A percentile compares a stretch with the other conserved stretches of the same genome.
phyloP scores from a whole-genome alignment of 805 yeast species.

The Teunomyces panamensis region DNA sequence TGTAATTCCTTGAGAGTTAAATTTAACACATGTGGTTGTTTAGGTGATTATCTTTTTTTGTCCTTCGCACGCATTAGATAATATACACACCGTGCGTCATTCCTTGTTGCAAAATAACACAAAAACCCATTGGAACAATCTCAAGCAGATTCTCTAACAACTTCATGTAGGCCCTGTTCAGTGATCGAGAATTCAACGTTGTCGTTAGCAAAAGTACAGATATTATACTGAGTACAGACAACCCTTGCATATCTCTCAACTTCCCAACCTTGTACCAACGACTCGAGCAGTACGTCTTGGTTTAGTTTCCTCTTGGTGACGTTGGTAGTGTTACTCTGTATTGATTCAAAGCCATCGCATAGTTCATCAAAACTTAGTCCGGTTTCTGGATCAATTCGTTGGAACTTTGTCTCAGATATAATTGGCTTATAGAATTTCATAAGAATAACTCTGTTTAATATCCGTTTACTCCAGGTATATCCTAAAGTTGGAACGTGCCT shows the following conservation, averaged over 20 bases:
- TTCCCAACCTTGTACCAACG: conserved; percentile 22
- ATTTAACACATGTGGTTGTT: conserved; percentile 9
- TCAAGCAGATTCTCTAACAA: neutral
- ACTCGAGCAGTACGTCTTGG: neutral
- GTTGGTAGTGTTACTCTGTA: neutral
- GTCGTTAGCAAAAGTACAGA: conserved; percentile 1
- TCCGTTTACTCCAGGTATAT: conserved; percentile 29
- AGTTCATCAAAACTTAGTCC: conserved; percentile 12
- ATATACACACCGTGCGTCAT: conserved; percentile 1
- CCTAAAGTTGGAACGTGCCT: conserved; percentile 32
- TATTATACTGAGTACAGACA: conserved; percentile 12
- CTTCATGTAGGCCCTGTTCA: conserved; percentile 14
- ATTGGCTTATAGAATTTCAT: conserved; percentile 28
- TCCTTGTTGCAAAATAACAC: neutral
- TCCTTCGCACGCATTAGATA: neutral
- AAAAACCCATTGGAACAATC: neutral
- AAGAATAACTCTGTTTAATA: conserved; percentile 23
- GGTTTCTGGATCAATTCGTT: conserved; percentile 13
- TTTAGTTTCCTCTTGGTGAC: neutral
- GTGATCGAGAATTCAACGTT: conserved; percentile 17
- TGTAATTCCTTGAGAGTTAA: neutral
- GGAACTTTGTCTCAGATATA: conserved; percentile 6
- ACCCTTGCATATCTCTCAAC: conserved; percentile 25
- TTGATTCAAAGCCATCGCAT: conserved; percentile 11
- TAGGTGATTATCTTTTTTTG: conserved; percentile 14